Percentiles rank a stretch among this genome's conserved stretches.
phyloP scores from a whole-genome alignment of 495 filamentous ascomycete species.

The Trichoderma virens region DNA sequence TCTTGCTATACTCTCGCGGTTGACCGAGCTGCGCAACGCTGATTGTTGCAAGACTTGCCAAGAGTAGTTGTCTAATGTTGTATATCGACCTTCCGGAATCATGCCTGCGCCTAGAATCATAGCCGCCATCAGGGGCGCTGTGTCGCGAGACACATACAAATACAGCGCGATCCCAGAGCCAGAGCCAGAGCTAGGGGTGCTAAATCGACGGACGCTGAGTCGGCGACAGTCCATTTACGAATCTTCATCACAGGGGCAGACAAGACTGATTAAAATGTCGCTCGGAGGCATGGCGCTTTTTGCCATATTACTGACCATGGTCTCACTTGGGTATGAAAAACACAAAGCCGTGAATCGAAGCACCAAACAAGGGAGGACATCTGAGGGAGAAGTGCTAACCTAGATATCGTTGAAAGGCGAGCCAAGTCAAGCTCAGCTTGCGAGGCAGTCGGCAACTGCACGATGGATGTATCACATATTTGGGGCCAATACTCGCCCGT shows the following conservation, averaged over 20 bases:
- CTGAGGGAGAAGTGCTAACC: neutral
- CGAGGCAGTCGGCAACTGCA: slow-evolving; percentile 27
- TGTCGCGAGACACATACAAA: slow-evolving; percentile 14
- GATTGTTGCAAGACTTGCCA: too few species aligned
- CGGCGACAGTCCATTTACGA: neutral
- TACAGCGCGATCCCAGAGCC: slow-evolving; percentile 22
- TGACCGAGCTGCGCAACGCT: too few species aligned
- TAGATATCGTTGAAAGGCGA: slow-evolving; percentile 13
- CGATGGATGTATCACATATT: slow-evolving; percentile 50
- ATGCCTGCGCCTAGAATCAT: neutral
- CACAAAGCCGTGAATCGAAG: neutral
- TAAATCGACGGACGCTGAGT: neutral
- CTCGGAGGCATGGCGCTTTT: slow-evolving; percentile 11
- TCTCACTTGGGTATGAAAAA: neutral
- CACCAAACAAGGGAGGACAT: neutral
- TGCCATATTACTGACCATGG: slow-evolving; percentile 13
- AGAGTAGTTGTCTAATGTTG: too few species aligned
- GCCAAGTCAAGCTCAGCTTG: slow-evolving; percentile 15
- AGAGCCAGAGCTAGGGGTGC: neutral
- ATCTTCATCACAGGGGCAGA: neutral
- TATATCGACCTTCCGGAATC: neutral
- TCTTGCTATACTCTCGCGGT: too few species aligned
- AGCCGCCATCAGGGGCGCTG: slow-evolving; percentile 13
- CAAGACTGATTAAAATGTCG: slow-evolving; percentile 10
- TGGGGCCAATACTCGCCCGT: slow-evolving; percentile 89